Conservation (phyloP, 2,329 filamentous ascomycete genomes). For the Blastomyces gilchristii region DNA sequence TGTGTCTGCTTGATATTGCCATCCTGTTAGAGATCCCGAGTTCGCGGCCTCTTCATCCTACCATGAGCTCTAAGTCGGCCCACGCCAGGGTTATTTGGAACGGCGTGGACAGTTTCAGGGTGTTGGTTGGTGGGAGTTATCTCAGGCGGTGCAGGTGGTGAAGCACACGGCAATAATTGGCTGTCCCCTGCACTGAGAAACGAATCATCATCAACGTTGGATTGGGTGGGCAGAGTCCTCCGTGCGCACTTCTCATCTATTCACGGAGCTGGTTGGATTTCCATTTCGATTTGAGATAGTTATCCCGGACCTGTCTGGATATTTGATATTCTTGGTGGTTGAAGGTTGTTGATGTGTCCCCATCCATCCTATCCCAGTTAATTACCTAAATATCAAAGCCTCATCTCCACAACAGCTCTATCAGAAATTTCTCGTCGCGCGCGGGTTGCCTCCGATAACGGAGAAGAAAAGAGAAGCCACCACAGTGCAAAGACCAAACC, state of each 20-base stretch:
- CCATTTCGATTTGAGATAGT: no score
- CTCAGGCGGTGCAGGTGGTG: neutral
- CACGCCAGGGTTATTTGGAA: neutral
- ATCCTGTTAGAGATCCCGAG: neutral
- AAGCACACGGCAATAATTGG: neutral
- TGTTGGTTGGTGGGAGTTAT: neutral
- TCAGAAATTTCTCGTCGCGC: neutral
- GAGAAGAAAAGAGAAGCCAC: neutral
- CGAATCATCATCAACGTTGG: neutral
- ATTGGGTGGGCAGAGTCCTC: neutral
- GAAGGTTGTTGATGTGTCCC: no score
- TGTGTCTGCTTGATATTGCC: neutral
- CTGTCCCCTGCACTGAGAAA: neutral
- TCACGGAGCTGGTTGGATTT: neutral
- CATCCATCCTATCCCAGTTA: no score
- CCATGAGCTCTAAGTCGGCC: neutral
- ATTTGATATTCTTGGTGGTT: no score
- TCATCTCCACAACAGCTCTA: no score
- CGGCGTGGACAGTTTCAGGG: neutral
- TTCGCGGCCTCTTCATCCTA: neutral
- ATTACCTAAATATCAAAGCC: no score
- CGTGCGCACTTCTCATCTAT: neutral
- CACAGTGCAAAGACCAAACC: neutral
- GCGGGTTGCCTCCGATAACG: neutral
- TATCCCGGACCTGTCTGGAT: no score